phyloP scores from a whole-genome alignment of 2,329 filamentous ascomycete species.

The Trichoderma lentiforme region DNA sequence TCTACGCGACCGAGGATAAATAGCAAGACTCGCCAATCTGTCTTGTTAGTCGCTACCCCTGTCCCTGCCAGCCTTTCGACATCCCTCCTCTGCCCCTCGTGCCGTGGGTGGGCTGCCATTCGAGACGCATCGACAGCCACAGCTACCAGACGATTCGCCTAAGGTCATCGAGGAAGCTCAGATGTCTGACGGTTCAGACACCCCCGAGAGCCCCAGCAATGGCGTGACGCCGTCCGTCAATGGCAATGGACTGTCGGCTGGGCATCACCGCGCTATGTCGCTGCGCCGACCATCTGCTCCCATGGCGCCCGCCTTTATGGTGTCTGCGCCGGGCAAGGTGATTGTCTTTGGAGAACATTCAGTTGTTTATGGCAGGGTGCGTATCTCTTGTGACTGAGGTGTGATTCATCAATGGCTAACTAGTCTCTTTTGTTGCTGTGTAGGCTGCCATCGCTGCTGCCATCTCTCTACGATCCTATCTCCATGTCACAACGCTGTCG shows the following conservation, averaged over 20 bases:
- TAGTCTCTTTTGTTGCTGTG: neutral
- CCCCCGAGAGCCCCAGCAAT: slow-evolving; percentile 25
- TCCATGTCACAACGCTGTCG: slow-evolving; percentile 89
- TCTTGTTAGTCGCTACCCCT: neutral
- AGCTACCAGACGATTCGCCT: neutral
- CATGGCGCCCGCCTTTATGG: slow-evolving; percentile 90
- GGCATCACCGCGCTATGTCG: slow-evolving; percentile 38
- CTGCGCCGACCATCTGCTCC: slow-evolving; percentile 59
- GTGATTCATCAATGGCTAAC: neutral
- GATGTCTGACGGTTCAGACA: slow-evolving; percentile 25
- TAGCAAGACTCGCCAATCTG: neutral
- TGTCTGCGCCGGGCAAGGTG: slow-evolving; percentile 95
- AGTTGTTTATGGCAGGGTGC: slow-evolving; percentile 92
- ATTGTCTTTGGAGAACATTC: slow-evolving; percentile 98
- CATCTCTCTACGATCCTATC: slow-evolving; percentile 91
- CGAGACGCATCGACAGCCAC: neutral
- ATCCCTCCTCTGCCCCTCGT: slow-evolving; percentile 1
- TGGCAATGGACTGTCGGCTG: slow-evolving; percentile 13
- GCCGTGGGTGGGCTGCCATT: neutral
- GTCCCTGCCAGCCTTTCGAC: neutral
- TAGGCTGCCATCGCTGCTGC: slow-evolving; percentile 90
- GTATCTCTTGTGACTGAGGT: slow-evolving; percentile 19
- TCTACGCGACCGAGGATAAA: neutral
- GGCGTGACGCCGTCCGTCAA: slow-evolving; percentile 22
- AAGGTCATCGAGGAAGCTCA: neutral